A percentile compares a stretch with the other conserved stretches of the same genome.
These are phyloP conservation scores for Macadamia integrifolia DNA, from an alignment of 164 flowering plant species.

Conservation along the genomic window DNA sequence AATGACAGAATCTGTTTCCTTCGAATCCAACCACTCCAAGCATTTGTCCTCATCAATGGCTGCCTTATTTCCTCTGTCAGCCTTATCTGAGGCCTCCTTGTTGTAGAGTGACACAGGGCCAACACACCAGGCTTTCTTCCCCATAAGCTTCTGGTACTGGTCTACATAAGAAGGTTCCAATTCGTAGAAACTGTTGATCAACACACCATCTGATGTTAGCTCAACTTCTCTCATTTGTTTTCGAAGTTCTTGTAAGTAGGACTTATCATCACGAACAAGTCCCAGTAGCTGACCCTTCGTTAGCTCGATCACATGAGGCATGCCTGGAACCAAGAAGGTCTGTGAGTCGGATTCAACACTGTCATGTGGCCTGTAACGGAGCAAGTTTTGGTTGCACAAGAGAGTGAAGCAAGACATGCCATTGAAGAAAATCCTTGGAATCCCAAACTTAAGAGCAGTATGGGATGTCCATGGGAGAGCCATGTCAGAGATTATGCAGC, in stretches of 20 bases:
- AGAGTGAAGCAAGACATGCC: constrained; percentile 30
- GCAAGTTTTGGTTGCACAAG: constrained; percentile 15
- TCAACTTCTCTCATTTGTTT: constrained; percentile 29
- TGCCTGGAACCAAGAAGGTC: constrained; percentile 37
- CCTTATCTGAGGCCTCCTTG: constrained; percentile 20
- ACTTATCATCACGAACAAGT: not conserved
- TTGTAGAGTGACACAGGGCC: constrained; percentile 42
- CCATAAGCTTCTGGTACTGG: constrained; percentile 13
- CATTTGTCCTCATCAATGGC: constrained; percentile 16
- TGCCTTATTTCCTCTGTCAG: constrained; percentile 33
- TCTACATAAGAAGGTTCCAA: constrained; percentile 20
- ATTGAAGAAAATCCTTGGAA: constrained; percentile 45
- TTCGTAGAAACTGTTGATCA: constrained; percentile 29
- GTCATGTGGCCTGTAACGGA: constrained; percentile 11
- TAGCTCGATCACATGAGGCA: constrained; percentile 38
- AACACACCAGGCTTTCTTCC: constrained; percentile 29
- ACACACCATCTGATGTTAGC: constrained; percentile 22
- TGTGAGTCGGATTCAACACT: constrained; percentile 22
- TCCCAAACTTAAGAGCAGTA: constrained; percentile 22
- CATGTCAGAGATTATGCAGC: constrained; percentile 45
- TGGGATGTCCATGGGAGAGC: constrained; percentile 33
- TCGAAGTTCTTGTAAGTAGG: constrained; percentile 16
- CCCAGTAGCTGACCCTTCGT: constrained; percentile 31
- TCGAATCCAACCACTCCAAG: constrained; percentile 33
- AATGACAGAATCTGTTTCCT: constrained; percentile 31